A percentile compares a stretch with the other conserved stretches of the same genome.
Evolutionary conservation across 176 grass and related monocot genomes (phyloP).

Genomic region (Rhynchospora tenuis): DNA sequence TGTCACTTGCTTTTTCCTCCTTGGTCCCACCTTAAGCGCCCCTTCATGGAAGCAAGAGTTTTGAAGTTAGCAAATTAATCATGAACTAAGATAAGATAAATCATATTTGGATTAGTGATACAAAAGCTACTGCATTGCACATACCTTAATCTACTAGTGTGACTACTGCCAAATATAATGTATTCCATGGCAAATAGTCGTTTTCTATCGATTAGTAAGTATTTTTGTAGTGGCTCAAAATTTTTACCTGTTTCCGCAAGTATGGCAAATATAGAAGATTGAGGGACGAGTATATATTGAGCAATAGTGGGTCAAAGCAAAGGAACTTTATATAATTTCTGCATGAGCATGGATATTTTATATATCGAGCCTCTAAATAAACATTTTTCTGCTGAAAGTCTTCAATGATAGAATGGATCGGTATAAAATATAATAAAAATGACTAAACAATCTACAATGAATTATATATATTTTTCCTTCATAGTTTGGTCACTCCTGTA

Average conservation of each 20-base stretch:
- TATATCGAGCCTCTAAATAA: not conserved
- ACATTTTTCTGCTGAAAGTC: not conserved
- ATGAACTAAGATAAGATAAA: not conserved
- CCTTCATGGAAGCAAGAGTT: not conserved
- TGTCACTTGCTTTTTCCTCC: not conserved
- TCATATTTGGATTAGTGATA: not conserved
- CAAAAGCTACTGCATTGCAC: not conserved
- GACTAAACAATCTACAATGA: not conserved
- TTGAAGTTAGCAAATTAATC: not conserved
- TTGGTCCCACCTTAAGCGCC: conserved; percentile 2
- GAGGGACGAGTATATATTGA: not conserved
- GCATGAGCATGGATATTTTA: not conserved
- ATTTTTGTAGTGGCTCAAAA: not conserved
- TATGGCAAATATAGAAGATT: not conserved
- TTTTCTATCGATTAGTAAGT: not conserved
- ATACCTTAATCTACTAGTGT: not conserved
- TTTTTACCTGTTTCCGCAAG: not conserved
- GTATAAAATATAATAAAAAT: not conserved
- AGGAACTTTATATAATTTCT: not conserved
- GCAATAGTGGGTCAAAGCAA: not conserved
- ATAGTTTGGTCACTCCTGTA: too few species aligned
- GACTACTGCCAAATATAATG: not conserved
- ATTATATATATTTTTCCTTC: too few species aligned
- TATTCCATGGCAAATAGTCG: not conserved
- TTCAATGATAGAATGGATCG: not conserved